These are phyloP conservation scores for Volvariella surrecta DNA, from an alignment of 1,284 basidiomycete species.

Conservation along the genomic window DNA sequence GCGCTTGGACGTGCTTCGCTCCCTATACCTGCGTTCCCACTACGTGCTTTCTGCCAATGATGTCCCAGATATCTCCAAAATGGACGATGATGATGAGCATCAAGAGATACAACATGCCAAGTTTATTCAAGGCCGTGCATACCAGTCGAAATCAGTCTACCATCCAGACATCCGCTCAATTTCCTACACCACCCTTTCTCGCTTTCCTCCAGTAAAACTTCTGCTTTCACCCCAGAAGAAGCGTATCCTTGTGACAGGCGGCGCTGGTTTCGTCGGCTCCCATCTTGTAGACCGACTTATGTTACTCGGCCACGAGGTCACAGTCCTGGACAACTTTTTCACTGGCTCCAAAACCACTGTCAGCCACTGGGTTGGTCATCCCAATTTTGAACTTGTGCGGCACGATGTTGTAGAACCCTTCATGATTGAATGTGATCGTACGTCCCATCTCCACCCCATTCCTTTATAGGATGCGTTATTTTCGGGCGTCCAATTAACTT, in stretches of 20 bases:
- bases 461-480: constrained; percentile 1
- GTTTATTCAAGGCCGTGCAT: constrained; percentile 45
- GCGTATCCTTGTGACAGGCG: constrained; percentile 90
- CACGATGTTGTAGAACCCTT: constrained; percentile 97
- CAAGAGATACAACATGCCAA: constrained; percentile 41
- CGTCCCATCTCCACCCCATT: constrained; percentile 24
- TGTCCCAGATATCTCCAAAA: constrained; percentile 23
- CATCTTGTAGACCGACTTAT: constrained; percentile 96
- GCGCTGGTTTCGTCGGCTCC: constrained; percentile 96
- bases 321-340: constrained; percentile 97
- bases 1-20: constrained; percentile 68
- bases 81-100: constrained; percentile 27
- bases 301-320: constrained; percentile 96
- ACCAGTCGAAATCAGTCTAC: constrained; percentile 80
- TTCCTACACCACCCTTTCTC: constrained; percentile 84
- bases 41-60: constrained; percentile 47
- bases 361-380: constrained; percentile 93
- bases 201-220: constrained; percentile 87
- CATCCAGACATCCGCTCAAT: constrained; percentile 72
- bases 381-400: constrained; percentile 96
- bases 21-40: constrained; percentile 80
- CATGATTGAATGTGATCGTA: constrained; percentile 95
- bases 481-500: constrained; percentile 2
- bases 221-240: constrained; percentile 75
- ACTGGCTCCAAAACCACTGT: constrained; percentile 94